Percentiles rank a stretch among this genome's conserved stretches.
These are phyloP conservation scores for Lathyrus sativus DNA, from an alignment of 306 rosid genomes.

Conservation along the genomic window DNA sequence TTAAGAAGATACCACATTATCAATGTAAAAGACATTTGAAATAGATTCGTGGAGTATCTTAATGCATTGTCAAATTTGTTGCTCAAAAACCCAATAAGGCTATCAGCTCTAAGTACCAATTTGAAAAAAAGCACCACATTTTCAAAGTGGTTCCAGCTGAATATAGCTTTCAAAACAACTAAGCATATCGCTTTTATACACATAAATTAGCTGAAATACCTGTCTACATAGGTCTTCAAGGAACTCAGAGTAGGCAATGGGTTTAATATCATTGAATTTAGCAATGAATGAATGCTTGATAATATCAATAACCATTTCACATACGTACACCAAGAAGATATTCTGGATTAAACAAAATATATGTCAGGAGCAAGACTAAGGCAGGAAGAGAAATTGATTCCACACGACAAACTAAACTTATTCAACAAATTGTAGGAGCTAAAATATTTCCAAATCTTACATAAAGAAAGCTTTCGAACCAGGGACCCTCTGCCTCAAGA, in stretches of 20 bases:
- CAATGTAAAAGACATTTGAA: conserved; percentile 9
- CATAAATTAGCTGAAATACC: conserved; percentile 53
- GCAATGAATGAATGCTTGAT: conserved; percentile 96
- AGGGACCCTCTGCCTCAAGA: conserved; percentile 98
- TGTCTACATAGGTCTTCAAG: conserved; percentile 96
- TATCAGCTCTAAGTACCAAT: conserved; percentile 13
- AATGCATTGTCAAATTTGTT: conserved; percentile 15
- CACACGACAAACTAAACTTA: conserved; percentile 2
- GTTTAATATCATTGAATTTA: conserved; percentile 88
- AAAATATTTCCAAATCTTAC: conserved; percentile 56
- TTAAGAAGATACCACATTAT: not conserved
- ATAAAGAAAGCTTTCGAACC: conserved; percentile 80
- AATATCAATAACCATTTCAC: conserved; percentile 91
- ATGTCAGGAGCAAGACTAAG: conserved; percentile 34
- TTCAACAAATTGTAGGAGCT: conserved; percentile 4
- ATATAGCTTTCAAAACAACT: not conserved
- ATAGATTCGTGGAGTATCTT: conserved; percentile 8
- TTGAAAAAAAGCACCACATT: conserved; percentile 31
- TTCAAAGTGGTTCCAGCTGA: conserved; percentile 12
- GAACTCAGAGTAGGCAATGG: conserved; percentile 85
- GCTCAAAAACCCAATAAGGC: conserved; percentile 27
- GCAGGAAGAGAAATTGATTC: conserved; percentile 32
- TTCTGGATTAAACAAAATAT: conserved; percentile 61
- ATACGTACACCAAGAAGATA: conserved; percentile 70
- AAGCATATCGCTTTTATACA: not conserved